Evolutionary conservation across 2,329 filamentous ascomycete genomes (phyloP).

Genomic region (Ceratocystis eucalypticola): DNA sequence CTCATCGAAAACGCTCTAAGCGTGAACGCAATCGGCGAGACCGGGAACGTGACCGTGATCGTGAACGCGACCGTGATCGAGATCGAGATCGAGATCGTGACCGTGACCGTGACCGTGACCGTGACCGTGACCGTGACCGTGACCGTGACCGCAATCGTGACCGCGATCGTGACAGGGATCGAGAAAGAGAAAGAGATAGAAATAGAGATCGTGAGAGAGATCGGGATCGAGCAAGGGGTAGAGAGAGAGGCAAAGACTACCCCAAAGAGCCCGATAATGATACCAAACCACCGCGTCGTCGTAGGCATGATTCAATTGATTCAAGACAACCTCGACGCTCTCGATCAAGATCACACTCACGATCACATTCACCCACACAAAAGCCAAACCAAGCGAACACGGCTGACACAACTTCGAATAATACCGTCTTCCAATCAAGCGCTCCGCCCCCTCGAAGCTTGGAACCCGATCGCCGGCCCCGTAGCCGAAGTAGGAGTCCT

Average conservation of each 20-base stretch:
- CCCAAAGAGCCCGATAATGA: constrained; percentile 4
- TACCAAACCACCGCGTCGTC: constrained; percentile 8
- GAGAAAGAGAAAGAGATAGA: constrained; percentile 8
- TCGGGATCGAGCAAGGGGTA: constrained; percentile 4
- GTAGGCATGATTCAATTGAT: constrained; percentile 9
- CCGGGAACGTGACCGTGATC: constrained; percentile 4
- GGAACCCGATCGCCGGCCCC: constrained; percentile 1
- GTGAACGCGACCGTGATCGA: constrained; percentile 1
- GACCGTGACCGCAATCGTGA: constrained; percentile 11
- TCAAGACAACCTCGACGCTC: constrained; percentile 4
- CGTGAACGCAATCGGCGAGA: constrained; percentile 9
- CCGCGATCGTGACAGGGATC: constrained; percentile 9
- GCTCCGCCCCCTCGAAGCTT: background rate
- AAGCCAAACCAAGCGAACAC: background rate
- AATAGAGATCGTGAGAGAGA: background rate
- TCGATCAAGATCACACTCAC: constrained; percentile 12
- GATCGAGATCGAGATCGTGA: constrained; percentile 4
- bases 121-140: constrained; percentile 4
- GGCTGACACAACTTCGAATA: background rate
- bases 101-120: constrained; percentile 11
- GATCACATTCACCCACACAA: background rate
- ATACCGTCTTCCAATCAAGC: background rate
- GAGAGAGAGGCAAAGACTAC: background rate
- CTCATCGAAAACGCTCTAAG: constrained; percentile 6
- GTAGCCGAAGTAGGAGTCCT: constrained; percentile 12